phyloP scores from a whole-genome alignment of 163 green algal genomes.

The Chloromonas sp. region DNA sequence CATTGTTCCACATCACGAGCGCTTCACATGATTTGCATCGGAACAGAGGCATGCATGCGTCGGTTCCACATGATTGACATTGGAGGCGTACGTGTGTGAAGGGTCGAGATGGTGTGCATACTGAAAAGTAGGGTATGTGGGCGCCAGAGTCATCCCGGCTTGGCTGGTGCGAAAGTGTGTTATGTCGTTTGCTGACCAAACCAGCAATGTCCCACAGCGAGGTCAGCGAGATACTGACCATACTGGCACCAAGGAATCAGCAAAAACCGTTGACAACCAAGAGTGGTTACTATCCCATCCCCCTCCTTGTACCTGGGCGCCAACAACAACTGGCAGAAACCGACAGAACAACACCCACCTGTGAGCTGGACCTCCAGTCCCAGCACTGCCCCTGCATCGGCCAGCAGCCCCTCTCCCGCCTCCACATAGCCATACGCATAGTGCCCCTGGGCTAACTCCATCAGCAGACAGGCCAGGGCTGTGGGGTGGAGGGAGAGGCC shows the following conservation, averaged over 20 bases:
- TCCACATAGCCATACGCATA: slow-evolving; percentile 60
- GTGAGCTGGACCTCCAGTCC: slow-evolving; percentile 53
- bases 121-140: neutral
- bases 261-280: no score
- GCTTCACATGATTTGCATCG: no score
- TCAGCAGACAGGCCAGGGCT: slow-evolving; percentile 10
- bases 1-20: neutral
- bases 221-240: no score
- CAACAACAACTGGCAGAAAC: no score
- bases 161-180: no score
- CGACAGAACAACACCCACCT: slow-evolving; percentile 10
- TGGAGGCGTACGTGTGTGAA: neutral
- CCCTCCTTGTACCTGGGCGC: no score
- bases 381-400: slow-evolving; percentile 30
- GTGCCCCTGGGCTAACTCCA: slow-evolving; percentile 63
- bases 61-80: neutral
- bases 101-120: neutral
- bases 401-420: slow-evolving; percentile 35
- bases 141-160: no score
- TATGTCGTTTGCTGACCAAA: no score
- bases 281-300: no score
- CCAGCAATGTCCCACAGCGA: no score
- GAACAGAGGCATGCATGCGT: neutral
- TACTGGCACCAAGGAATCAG: no score
- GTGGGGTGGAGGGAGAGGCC: neutral